A percentile compares a stretch with the other conserved stretches of the same genome.
Conservation (phyloP, 1,284 basidiomycete genomes). For the Sporisorium reilianum region DNA sequence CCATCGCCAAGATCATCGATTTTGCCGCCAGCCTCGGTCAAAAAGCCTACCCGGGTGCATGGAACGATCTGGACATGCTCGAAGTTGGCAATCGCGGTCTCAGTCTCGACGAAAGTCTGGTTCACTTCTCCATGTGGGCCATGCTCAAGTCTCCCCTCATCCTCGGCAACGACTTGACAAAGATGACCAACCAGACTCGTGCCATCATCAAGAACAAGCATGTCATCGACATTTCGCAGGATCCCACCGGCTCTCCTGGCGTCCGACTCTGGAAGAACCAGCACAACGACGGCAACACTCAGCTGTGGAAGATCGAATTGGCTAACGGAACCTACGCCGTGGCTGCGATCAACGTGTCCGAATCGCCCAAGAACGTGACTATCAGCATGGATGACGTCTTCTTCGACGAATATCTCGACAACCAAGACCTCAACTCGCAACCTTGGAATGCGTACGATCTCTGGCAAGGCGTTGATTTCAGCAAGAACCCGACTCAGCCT, state of each 20-base stretch:
- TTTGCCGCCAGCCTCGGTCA: constrained; percentile 42
- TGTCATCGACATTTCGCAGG: constrained; percentile 61
- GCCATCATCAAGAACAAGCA: constrained; percentile 64
- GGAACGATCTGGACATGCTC: constrained; percentile 65
- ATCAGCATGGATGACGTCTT: constrained; percentile 30
- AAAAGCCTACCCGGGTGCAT: constrained; percentile 55
- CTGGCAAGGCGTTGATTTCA: constrained; percentile 35
- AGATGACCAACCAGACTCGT: constrained; percentile 45
- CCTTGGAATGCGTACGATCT: constrained; percentile 35
- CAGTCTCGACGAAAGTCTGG: constrained; percentile 48
- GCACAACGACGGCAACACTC: constrained; percentile 31
- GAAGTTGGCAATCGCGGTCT: constrained; percentile 51
- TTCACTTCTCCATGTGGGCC: constrained; percentile 66
- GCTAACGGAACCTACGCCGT: constrained; percentile 48
- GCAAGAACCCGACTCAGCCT: constrained; percentile 12
- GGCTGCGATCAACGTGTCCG: constrained; percentile 39
- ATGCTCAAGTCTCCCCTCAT: constrained; percentile 66
- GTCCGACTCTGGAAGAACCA: constrained; percentile 41
- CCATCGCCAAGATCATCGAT: constrained; percentile 29
- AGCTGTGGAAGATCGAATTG: constrained; percentile 44
- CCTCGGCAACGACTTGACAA: constrained; percentile 64
- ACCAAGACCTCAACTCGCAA: constrained; percentile 14
- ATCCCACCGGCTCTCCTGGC: constrained; percentile 53
- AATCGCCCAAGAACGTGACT: constrained; percentile 31
- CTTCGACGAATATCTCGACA: constrained; percentile 36